phyloP scores from a whole-genome alignment of 768 basidiomycete species.

The Boletus insuetus region DNA sequence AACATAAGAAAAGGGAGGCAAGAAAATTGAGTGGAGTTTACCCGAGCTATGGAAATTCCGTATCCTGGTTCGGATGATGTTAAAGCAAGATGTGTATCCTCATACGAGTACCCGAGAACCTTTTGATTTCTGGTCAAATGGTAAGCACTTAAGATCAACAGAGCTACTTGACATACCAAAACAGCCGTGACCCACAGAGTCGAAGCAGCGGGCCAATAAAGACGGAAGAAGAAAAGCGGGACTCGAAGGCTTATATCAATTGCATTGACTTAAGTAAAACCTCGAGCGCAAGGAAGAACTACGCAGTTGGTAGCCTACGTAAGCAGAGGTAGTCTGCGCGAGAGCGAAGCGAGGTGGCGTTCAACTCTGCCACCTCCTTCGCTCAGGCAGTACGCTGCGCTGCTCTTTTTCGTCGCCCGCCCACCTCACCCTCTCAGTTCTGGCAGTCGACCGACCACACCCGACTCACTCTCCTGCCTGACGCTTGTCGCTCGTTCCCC shows the following conservation, averaged over 20 bases:
- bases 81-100: conserved; percentile 48
- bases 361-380: too few species aligned
- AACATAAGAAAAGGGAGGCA: background rate
- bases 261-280: too few species aligned
- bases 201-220: conserved; percentile 72
- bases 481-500: background rate
- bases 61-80: conserved; percentile 54
- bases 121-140: conserved; percentile 21
- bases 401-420: background rate
- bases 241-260: too few species aligned
- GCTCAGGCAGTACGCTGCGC: too few species aligned
- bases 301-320: too few species aligned
- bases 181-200: conserved; percentile 62
- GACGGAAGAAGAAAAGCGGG: conserved; percentile 57
- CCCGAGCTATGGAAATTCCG: conserved; percentile 71
- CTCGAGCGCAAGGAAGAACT: too few species aligned
- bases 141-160: background rate
- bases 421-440: background rate
- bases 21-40: conserved; percentile 22
- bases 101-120: conserved; percentile 75
- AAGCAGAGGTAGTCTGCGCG: too few species aligned
- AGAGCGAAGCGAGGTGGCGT: too few species aligned
- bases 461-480: background rate
- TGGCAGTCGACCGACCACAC: background rate
- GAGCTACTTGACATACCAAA: conserved; percentile 42